phyloP scores from a whole-genome alignment of 768 basidiomycete genomes.

The Termitomyces sp. region DNA sequence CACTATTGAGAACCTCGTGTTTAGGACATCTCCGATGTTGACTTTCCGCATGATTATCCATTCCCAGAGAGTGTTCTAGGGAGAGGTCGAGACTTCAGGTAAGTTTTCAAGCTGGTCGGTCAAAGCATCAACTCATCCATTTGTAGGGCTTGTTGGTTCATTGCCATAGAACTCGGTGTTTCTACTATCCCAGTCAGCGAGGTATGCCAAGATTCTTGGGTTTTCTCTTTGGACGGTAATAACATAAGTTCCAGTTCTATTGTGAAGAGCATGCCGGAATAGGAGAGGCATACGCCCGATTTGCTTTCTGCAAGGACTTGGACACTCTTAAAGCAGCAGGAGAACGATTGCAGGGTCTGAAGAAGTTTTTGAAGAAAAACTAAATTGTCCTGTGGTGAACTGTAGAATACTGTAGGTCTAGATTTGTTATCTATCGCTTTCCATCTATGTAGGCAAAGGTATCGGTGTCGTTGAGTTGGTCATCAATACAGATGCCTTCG shows the following conservation, averaged over 20 bases:
- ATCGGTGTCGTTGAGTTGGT: background rate
- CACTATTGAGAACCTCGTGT: background rate
- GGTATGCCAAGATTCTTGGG: constrained; percentile 40
- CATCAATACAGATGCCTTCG: constrained; percentile 12
- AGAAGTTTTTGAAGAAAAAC: constrained; percentile 48
- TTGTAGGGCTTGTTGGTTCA: constrained; percentile 88
- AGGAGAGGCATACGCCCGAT: constrained; percentile 84
- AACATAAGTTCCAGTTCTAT: constrained; percentile 64
- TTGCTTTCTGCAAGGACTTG: constrained; percentile 94
- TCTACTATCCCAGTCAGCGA: constrained; percentile 95
- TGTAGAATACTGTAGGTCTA: constrained; percentile 3
- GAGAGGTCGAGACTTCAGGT: constrained; percentile 87
- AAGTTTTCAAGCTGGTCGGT: background rate
- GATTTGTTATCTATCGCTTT: background rate
- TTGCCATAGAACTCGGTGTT: constrained; percentile 85
- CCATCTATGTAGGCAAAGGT: background rate
- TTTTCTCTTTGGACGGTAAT: constrained; percentile 1
- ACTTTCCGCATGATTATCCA: constrained; percentile 81
- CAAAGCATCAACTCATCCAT: background rate
- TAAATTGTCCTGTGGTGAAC: background rate
- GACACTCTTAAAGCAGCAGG: constrained; percentile 82
- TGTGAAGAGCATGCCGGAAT: constrained; percentile 82
- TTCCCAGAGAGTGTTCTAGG: constrained; percentile 76
- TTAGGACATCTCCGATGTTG: constrained; percentile 73
- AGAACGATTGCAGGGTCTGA: constrained; percentile 73